Base-by-base conservation (phyloP, 495 filamentous ascomycete species). In the Amniculicola lignicola region DNA sequence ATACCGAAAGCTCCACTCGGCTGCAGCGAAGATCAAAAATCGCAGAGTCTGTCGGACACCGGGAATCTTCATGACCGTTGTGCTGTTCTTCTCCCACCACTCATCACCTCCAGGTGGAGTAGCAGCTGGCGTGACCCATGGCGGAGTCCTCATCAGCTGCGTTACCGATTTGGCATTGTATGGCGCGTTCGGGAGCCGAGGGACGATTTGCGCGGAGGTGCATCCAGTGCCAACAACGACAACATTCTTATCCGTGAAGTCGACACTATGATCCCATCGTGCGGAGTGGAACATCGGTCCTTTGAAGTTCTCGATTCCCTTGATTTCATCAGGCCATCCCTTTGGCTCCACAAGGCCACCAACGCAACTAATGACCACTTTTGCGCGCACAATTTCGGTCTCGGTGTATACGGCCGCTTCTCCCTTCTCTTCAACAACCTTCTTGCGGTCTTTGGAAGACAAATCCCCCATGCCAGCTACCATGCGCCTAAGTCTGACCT, bases 81-180 rank as follows among this genome's bases (percentile, higher is more conserved):
- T 70, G 29, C 61, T 60, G 58, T 66, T 75, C 51, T 69, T 75
- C 47, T 74, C 70, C 67, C 70, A 82, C 14, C 40, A 63, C 40
- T 73, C 54, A 39, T 62, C 53, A 4, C 69, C 73, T 23, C 57
- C 56, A 12, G 70, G 69, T 48, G 72, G 70, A n/a, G 58, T 43
- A 24, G 59, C 43, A 25, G 65, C 59, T 7, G 77, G 74, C 1
- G 72, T 69, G 0, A 85, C 74, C 83, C 83, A 86, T 5, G 82
- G 83, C 16, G 83, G 79, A 21, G 77, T 78, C 7, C 83, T 65
- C 77, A 85, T 83, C 23, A 86, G 45, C 42, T 86, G 82, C 0
- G 79, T 82, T 4, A 85, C 74, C 7, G 78, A 82, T 61, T 77
- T 82, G 25, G 74, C 79, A 22, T 61, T 63, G 48, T 54, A 69